A percentile compares a stretch with the other conserved stretches of the same genome.
Evolutionary conservation across 2,329 filamentous ascomycete genomes (phyloP).

Genomic region (Nectriaceae sp.): DNA sequence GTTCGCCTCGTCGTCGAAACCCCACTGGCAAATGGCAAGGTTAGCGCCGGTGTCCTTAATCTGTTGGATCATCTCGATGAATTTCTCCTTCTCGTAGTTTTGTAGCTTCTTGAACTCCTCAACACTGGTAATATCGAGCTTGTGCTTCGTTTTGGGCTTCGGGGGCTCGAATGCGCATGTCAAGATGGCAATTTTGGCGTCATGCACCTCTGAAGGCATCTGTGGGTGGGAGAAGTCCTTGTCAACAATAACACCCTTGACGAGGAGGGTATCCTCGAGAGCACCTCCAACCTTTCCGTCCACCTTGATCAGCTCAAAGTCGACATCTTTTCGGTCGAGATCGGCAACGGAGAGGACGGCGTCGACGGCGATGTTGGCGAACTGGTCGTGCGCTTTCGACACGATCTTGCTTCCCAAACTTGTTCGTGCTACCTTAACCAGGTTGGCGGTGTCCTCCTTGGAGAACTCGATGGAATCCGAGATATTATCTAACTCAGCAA

Average conservation of each 20-base stretch:
- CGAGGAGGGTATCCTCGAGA: constrained; percentile 89
- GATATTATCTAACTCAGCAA: constrained; percentile 89
- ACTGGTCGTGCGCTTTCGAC: constrained; percentile 97
- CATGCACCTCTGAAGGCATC: constrained; percentile 93
- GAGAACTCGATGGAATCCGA: constrained; percentile 89
- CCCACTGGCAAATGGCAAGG: constrained; percentile 98
- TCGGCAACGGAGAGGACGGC: constrained; percentile 96
- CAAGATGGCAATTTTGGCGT: constrained; percentile 96
- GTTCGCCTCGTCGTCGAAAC: constrained; percentile 98
- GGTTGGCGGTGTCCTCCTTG: constrained; percentile 76
- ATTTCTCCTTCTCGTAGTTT: constrained; percentile 93
- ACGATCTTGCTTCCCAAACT: constrained; percentile 98
- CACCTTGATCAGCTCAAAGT: constrained; percentile 99
- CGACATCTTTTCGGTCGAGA: constrained; percentile 92
- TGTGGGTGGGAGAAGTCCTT: constrained; percentile 99
- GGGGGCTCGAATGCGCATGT: constrained; percentile 98
- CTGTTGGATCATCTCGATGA: constrained; percentile 97
- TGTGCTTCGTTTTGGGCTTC: constrained; percentile 99
- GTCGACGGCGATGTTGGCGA: constrained; percentile 95
- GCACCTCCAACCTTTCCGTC: constrained; percentile 96
- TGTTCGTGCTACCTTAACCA: constrained; percentile 93
- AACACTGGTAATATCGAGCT: constrained; percentile 94
- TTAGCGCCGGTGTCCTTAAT: constrained; percentile 98
- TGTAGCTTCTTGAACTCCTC: constrained; percentile 99
- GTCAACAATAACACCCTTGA: constrained; percentile 98